Evolutionary conservation across 116 monocot genomes (phyloP).

Genomic region (Trichopus zeylanicus): DNA sequence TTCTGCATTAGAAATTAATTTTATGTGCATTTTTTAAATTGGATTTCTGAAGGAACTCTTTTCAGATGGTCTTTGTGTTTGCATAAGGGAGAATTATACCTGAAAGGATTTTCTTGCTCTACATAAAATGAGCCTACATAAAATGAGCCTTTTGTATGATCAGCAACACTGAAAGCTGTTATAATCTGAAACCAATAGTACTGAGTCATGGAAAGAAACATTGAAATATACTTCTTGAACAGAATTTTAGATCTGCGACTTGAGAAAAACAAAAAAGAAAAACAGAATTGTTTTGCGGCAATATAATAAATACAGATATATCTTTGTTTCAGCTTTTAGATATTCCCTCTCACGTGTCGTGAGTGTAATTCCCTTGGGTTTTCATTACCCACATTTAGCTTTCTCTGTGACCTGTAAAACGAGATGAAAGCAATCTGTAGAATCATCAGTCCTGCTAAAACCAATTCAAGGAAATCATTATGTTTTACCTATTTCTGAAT

Average conservation of each 20-base stretch:
- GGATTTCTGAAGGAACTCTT: not conserved
- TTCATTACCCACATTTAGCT: constrained; percentile 10
- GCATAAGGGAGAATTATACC: constrained; percentile 22
- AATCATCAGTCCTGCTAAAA: not conserved
- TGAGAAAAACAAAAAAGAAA: no score
- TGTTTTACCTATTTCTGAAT: constrained; percentile 43
- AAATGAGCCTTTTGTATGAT: constrained; percentile 63
- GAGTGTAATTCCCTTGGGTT: constrained; percentile 42
- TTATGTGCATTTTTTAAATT: no score
- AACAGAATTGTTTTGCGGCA: no score
- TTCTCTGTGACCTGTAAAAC: constrained; percentile 29
- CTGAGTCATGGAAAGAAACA: no score
- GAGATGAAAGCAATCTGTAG: not conserved
- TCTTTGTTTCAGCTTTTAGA: constrained; percentile 63
- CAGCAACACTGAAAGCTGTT: constrained; percentile 66
- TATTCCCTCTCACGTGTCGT: constrained; percentile 53
- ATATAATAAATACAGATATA: not conserved
- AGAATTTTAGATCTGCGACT: no score
- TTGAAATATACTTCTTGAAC: not conserved
- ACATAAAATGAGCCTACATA: no score
- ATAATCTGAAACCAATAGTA: constrained; percentile 43
- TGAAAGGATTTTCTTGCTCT: constrained; percentile 26
- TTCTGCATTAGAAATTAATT: constrained; percentile 35
- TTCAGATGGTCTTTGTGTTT: no score
- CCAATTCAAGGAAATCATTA: not conserved